Percentiles rank a stretch among this genome's conserved stretches.
phyloP scores from a whole-genome alignment of 148 eudicot genomes.

The Rhododendron henanense region DNA sequence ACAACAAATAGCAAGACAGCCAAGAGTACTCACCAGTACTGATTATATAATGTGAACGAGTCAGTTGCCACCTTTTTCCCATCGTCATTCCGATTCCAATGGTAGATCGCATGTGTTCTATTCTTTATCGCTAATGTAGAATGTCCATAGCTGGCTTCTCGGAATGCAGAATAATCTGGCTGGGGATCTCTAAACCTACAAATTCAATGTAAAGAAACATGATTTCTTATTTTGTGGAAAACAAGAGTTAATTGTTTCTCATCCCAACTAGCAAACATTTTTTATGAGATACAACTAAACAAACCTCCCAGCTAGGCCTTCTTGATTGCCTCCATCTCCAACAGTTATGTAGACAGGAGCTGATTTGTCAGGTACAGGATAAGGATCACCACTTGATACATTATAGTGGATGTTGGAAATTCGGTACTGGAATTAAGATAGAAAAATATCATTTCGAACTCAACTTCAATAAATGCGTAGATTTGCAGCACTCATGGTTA shows the following conservation, averaged over 20 bases:
- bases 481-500: not conserved
- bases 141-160: conserved; percentile 96
- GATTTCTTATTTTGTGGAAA: not conserved
- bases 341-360: conserved; percentile 92
- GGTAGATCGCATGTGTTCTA: conserved; percentile 90
- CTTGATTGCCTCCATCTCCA: conserved; percentile 98
- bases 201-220: conserved; percentile 7
- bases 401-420: conserved; percentile 70
- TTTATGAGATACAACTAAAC: not conserved
- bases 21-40: conserved; percentile 59
- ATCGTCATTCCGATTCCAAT: conserved; percentile 93
- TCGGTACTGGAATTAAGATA: conserved; percentile 53
- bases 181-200: conserved; percentile 87
- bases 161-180: conserved; percentile 89
- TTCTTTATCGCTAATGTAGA: conserved; percentile 81
- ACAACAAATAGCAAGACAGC: not conserved
- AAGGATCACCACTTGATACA: conserved; percentile 46
- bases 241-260: not conserved
- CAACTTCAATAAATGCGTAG: not conserved
- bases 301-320: conserved; percentile 87
- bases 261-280: not conserved
- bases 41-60: conserved; percentile 59
- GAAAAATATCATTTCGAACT: not conserved
- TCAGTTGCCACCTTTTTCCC: conserved; percentile 67
- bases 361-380: conserved; percentile 60